Conservation (phyloP, 352 stramenopile species). For the Saprolegnia parasitica region DNA sequence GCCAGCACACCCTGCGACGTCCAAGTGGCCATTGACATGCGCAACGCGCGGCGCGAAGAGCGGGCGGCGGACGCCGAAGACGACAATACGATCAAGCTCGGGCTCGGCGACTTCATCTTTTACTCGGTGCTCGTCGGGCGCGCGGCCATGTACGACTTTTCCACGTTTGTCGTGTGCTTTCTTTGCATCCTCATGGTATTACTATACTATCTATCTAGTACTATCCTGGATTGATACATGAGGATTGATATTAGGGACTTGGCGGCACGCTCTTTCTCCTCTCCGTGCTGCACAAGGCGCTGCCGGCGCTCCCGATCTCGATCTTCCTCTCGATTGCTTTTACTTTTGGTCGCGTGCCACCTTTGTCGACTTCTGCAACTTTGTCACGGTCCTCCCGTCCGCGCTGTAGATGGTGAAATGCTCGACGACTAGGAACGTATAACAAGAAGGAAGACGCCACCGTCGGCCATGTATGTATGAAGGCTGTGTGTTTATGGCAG, state of each 20-base stretch:
- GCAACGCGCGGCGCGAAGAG: constrained; percentile 42
- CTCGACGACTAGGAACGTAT: no score
- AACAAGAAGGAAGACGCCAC: no score
- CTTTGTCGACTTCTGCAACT: constrained; percentile 79
- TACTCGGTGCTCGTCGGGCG: constrained; percentile 97
- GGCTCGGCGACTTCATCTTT: constrained; percentile 98
- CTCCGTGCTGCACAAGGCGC: constrained; percentile 88
- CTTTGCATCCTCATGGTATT: constrained; percentile 91
- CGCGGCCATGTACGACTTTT: constrained; percentile 94
- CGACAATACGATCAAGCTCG: constrained; percentile 90
- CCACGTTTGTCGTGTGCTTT: constrained; percentile 91
- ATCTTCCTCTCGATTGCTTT: constrained; percentile 81
- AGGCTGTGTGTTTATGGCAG: no score
- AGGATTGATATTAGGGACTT: no score
- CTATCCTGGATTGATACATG: no score
- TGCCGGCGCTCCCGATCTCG: constrained; percentile 95
- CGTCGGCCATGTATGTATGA: no score
- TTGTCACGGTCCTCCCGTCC: constrained; percentile 46
- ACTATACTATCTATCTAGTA: no score
- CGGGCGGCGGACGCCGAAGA: constrained; percentile 55
- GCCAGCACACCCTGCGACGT: constrained; percentile 62
- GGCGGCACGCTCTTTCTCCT: constrained; percentile 94
- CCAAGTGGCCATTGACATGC: constrained; percentile 44
- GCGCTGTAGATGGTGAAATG: constrained; percentile 9
- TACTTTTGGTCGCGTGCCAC: constrained; percentile 81